A percentile compares a stretch with the other conserved stretches of the same genome.
Conservation (phyloP, 2,329 filamentous ascomycete species). For the Chaetomiaceae sp. region DNA sequence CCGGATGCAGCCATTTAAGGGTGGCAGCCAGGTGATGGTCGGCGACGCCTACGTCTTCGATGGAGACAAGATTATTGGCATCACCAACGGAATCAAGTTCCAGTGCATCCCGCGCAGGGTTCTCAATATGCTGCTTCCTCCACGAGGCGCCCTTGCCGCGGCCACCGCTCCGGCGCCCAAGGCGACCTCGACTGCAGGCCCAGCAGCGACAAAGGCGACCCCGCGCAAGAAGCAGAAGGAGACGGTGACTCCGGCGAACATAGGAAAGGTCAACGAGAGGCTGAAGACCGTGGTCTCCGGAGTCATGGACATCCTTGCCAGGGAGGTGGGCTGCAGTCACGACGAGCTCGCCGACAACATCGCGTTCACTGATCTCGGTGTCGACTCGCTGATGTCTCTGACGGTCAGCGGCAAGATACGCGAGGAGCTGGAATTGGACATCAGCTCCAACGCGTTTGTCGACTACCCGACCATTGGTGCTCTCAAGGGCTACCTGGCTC, state of each 20-base stretch:
- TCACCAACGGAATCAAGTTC: slow-evolving; percentile 57
- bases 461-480: slow-evolving; percentile 50
- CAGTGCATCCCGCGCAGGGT: slow-evolving; percentile 61
- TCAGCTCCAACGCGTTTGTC: slow-evolving; percentile 49
- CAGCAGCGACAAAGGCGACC: slow-evolving; percentile 32
- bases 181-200: slow-evolving; percentile 32
- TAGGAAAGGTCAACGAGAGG: slow-evolving; percentile 47
- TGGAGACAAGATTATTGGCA: slow-evolving; percentile 44
- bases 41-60: slow-evolving; percentile 54
- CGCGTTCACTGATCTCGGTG: slow-evolving; percentile 52
- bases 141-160: slow-evolving; percentile 43
- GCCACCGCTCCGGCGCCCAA: slow-evolving; percentile 32
- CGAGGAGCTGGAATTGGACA: slow-evolving; percentile 52
- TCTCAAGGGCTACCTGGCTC: slow-evolving; percentile 43
- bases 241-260: slow-evolving; percentile 42
- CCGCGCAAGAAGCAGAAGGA: slow-evolving; percentile 41
- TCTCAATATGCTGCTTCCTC: slow-evolving; percentile 62
- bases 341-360: slow-evolving; percentile 54
- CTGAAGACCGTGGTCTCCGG: slow-evolving; percentile 42
- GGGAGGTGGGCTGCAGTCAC: slow-evolving; percentile 50
- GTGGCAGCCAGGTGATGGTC: slow-evolving; percentile 45
- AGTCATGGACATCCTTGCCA: slow-evolving; percentile 50
- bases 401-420: slow-evolving; percentile 53
- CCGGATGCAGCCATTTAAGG: slow-evolving; percentile 51
- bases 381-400: slow-evolving; percentile 58